phyloP scores from a whole-genome alignment of 805 yeast genomes.

The Sugiyamaella floridensis region DNA sequence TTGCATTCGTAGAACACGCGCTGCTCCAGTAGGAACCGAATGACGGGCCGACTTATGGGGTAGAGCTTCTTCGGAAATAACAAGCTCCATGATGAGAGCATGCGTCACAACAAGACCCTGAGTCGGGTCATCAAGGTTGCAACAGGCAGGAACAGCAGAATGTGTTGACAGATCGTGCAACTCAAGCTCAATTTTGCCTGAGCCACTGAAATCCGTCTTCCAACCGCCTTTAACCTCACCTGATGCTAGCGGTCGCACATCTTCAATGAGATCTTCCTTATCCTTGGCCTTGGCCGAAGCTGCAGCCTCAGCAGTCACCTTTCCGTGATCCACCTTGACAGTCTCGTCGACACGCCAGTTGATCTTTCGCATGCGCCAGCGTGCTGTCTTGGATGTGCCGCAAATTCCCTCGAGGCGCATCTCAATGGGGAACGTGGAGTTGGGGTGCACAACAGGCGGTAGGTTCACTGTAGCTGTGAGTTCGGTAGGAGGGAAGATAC shows the following conservation, averaged over 20 bases:
- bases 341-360: slow-evolving; percentile 86
- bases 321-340: slow-evolving; percentile 40
- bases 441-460: slow-evolving; percentile 86
- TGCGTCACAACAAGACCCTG: slow-evolving; percentile 74
- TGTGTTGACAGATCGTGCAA: slow-evolving; percentile 28
- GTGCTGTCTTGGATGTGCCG: slow-evolving; percentile 25
- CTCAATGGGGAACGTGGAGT: slow-evolving; percentile 77
- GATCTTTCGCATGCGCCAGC: slow-evolving; percentile 91
- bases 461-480: slow-evolving; percentile 79
- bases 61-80: slow-evolving; percentile 80
- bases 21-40: slow-evolving; percentile 70
- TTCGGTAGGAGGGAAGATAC: slow-evolving; percentile 94
- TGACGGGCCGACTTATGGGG: slow-evolving; percentile 25
- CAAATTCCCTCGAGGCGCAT: slow-evolving; percentile 57
- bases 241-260: slow-evolving; percentile 60
- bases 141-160: slow-evolving; percentile 45
- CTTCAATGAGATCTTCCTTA: slow-evolving; percentile 40
- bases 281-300: neutral
- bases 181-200: slow-evolving; percentile 67
- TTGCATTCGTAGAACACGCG: slow-evolving; percentile 91
- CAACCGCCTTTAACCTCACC: slow-evolving; percentile 89
- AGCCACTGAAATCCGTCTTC: slow-evolving; percentile 82
- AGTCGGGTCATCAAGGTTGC: slow-evolving; percentile 78
- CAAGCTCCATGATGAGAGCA: slow-evolving; percentile 71
- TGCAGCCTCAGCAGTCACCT: neutral